Conservation (phyloP, 2,329 filamentous ascomycete genomes). For the Fusarium drepaniforme region DNA sequence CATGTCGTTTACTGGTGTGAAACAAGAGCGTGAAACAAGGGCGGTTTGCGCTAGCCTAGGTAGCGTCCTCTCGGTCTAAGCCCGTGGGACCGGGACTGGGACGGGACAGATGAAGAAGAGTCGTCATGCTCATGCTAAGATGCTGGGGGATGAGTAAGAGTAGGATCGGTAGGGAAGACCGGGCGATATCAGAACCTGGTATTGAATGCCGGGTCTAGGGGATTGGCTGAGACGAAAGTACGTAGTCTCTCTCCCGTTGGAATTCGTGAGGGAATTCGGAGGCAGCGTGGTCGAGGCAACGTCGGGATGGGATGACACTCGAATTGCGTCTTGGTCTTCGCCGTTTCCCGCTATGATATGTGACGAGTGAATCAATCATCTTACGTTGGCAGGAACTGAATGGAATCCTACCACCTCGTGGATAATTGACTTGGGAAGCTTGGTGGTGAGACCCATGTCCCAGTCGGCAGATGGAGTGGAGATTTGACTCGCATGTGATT, state of each 20-base stretch:
- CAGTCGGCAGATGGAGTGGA: not conserved
- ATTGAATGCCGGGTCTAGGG: conserved; percentile 15
- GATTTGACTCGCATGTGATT: not conserved
- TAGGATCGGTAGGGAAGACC: conserved; percentile 10
- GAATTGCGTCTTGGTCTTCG: not conserved
- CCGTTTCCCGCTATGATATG: not conserved
- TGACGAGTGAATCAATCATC: conserved; percentile 4
- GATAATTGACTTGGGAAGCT: conserved; percentile 7
- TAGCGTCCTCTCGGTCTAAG: conserved; percentile 19
- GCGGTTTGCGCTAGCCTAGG: conserved; percentile 24
- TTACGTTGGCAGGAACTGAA: not conserved
- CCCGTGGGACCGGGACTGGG: not conserved
- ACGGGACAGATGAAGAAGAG: conserved; percentile 18
- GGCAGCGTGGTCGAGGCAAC: not conserved
- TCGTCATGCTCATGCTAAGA: conserved; percentile 33
- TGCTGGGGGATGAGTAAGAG: conserved; percentile 12
- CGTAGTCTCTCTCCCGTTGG: not conserved
- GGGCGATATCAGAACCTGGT: not conserved
- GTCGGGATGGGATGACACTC: not conserved
- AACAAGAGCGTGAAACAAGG: conserved; percentile 38
- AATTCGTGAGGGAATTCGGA: not conserved
- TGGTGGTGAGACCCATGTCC: conserved; percentile 17
- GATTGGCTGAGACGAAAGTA: conserved; percentile 4
- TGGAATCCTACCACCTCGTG: conserved; percentile 12
- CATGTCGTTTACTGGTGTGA: conserved; percentile 26